A percentile compares a stretch with the other conserved stretches of the same genome.
Evolutionary conservation across 1,284 basidiomycete genomes (phyloP).

Genomic region (Rhodotorula mucilaginosa): DNA sequence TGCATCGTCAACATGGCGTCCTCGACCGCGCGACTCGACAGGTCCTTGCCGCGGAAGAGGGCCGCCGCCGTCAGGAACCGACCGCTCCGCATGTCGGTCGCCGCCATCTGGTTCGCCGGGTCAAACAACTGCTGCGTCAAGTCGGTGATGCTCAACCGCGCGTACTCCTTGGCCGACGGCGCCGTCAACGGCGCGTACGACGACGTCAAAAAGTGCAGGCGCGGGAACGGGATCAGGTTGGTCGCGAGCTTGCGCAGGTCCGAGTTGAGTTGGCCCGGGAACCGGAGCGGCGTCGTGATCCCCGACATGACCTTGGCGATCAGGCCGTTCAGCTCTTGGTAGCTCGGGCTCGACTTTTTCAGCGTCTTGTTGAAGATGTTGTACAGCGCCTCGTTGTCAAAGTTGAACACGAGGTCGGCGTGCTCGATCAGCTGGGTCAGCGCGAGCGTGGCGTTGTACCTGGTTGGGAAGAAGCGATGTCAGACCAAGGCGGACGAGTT

Average conservation of each 20-base stretch:
- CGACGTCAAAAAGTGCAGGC: constrained; percentile 86
- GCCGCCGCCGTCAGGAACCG: constrained; percentile 78
- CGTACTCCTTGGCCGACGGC: constrained; percentile 62
- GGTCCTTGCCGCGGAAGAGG: constrained; percentile 70
- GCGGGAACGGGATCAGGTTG: constrained; percentile 91
- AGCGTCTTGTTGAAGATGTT: constrained; percentile 66
- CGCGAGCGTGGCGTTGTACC: constrained; percentile 86
- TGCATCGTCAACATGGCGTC: constrained; percentile 43
- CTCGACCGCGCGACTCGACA: constrained; percentile 73
- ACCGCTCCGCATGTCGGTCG: constrained; percentile 71
- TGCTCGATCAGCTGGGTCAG: constrained; percentile 89
- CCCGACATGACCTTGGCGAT: constrained; percentile 71
- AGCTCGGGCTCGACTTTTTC: constrained; percentile 47
- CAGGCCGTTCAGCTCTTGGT: constrained; percentile 74
- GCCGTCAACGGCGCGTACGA: constrained; percentile 80
- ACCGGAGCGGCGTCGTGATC: constrained; percentile 81
- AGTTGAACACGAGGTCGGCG: constrained; percentile 82
- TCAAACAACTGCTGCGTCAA: constrained; percentile 66
- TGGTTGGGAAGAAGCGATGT: constrained; percentile 50
- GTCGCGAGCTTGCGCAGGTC: constrained; percentile 89
- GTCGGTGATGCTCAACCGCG: constrained; percentile 61
- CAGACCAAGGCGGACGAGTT: neutral
- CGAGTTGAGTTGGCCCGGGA: constrained; percentile 73
- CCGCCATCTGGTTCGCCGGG: constrained; percentile 73
- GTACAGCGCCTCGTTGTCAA: constrained; percentile 85